Percentiles rank a stretch among this genome's conserved stretches.
Conservation (phyloP, 768 basidiomycete species). For the Termitomyces heimii region DNA sequence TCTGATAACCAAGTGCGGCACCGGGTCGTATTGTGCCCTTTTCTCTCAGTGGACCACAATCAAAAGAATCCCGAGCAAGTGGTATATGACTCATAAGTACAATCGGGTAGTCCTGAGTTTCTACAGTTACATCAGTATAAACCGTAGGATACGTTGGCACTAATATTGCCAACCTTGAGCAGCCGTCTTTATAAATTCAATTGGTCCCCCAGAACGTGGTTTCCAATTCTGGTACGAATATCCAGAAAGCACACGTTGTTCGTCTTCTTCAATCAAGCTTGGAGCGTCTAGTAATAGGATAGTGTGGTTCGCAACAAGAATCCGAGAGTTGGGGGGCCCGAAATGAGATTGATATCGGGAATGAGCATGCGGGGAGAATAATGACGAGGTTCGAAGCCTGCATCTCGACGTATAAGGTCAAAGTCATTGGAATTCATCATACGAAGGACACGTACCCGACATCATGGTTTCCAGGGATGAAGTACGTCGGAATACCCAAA, state of each 20-base stretch:
- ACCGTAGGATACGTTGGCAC: neutral
- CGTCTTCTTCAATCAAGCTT: slow-evolving; percentile 70
- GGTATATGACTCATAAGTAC: slow-evolving; percentile 87
- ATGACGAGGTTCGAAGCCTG: slow-evolving; percentile 40
- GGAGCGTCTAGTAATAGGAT: slow-evolving; percentile 71
- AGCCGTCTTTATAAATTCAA: slow-evolving; percentile 47
- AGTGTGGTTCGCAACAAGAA: slow-evolving; percentile 66
- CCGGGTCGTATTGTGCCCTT: slow-evolving; percentile 68
- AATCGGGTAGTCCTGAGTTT: slow-evolving; percentile 35
- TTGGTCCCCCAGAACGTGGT: slow-evolving; percentile 39
- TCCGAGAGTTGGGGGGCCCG: slow-evolving; percentile 61
- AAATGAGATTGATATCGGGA: slow-evolving; percentile 70
- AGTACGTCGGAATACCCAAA: slow-evolving; percentile 48
- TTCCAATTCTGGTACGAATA: slow-evolving; percentile 42
- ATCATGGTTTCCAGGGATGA: slow-evolving; percentile 91
- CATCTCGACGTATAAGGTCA: slow-evolving; percentile 12
- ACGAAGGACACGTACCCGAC: slow-evolving; percentile 48
- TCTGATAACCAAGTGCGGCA: slow-evolving; percentile 78
- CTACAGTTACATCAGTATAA: slow-evolving; percentile 14
- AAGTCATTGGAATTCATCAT: neutral
- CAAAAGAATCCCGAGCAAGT: slow-evolving; percentile 63
- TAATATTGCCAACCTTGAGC: slow-evolving; percentile 24
- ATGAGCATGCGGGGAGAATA: slow-evolving; percentile 41
- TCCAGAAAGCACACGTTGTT: slow-evolving; percentile 36
- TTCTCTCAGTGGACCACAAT: slow-evolving; percentile 79